phyloP scores from a whole-genome alignment of 1,139 yeast species.

The Casaregolazyma suthepensis region DNA sequence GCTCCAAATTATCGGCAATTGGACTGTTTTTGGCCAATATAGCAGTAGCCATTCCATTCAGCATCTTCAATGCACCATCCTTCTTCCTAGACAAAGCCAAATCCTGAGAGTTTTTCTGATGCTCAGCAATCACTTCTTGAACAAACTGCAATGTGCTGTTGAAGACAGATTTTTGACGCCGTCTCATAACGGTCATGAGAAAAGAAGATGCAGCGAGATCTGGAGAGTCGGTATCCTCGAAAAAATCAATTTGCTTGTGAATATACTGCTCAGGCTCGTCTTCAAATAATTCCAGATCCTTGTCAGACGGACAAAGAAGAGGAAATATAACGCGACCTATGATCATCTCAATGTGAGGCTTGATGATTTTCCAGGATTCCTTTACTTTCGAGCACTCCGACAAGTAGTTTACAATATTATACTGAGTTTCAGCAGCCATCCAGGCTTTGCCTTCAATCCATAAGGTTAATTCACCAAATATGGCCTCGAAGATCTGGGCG shows the following conservation, averaged over 20 bases:
- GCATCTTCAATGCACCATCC: constrained; percentile 75
- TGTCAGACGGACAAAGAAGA: constrained; percentile 63
- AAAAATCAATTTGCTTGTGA: constrained; percentile 67
- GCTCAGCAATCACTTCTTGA: constrained; percentile 45
- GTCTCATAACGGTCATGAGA: constrained; percentile 61
- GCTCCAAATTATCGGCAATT: constrained; percentile 61
- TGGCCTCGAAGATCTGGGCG: constrained; percentile 64
- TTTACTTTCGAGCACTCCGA: constrained; percentile 67
- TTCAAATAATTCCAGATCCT: constrained; percentile 69
- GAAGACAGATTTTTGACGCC: constrained; percentile 53
- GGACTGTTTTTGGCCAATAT: constrained; percentile 53
- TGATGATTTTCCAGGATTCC: constrained; percentile 61
- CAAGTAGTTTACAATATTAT: constrained; percentile 60
- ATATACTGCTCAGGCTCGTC: constrained; percentile 90
- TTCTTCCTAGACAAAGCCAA: constrained; percentile 60
- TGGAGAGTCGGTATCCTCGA: constrained; percentile 66
- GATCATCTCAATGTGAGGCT: constrained; percentile 62
- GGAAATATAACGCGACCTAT: constrained; percentile 76
- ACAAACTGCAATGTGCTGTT: constrained; percentile 62
- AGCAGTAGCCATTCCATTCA: constrained; percentile 64
- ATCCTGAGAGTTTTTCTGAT: constrained; percentile 39
- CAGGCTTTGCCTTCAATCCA: constrained; percentile 67
- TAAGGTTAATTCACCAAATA: constrained; percentile 58
- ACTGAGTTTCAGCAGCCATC: constrained; percentile 64
- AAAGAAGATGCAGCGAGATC: constrained; percentile 81